Evolutionary conservation across 805 yeast genomes (phyloP), one percentile per base, ranked within the genome.

Genomic region (Ogataea parapolymorpha): DNA sequence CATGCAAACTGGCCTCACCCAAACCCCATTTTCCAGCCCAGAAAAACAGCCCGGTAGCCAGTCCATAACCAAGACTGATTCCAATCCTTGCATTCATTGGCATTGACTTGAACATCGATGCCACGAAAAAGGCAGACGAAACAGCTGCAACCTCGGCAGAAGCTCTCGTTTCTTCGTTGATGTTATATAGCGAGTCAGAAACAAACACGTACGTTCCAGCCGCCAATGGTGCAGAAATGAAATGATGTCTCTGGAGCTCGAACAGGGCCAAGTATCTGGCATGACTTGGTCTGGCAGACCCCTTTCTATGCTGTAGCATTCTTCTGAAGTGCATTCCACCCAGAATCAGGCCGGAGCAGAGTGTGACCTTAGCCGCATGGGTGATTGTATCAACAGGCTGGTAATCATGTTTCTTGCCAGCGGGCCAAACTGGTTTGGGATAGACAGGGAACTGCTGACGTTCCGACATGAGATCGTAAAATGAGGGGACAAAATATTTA

Each of bases 11-110:
- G 51, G 79, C 65, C 41, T 66, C 64, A 16, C 67, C 66, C 52
- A 72, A 59, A 55, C 49, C 32, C 37, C 73, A 58, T 31, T 74
- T 74, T 44, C 79, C 84, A 14, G 77, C 76, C 84, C 85, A 79
- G 54, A 61, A 55, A 41, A 68, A 63, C 23, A 71, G 45, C 5
- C 75, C 79, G n/a, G 68, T 61, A n/a, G 65, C 50, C 22, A 61
- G 42, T 7, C 77, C 81, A 14, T 68, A 55, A 25, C 72, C 65
- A 9, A 72, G 34, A 1, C 78, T 69, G 34, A 67, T 56, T 14
- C 81, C 81, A n/a, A 74, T 39, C 23, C 69, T 64, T 44, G 65
- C 69, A 26, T 62, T 63, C 37, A 59, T 49, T 13, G 69, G 51
- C 50, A 53, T 45, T 18, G 53, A 44, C 29, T 52, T 52, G 46